Evolutionary conservation across 208 protist genomes (phyloP).

Genomic region (Acanthamoeba royreba): DNA sequence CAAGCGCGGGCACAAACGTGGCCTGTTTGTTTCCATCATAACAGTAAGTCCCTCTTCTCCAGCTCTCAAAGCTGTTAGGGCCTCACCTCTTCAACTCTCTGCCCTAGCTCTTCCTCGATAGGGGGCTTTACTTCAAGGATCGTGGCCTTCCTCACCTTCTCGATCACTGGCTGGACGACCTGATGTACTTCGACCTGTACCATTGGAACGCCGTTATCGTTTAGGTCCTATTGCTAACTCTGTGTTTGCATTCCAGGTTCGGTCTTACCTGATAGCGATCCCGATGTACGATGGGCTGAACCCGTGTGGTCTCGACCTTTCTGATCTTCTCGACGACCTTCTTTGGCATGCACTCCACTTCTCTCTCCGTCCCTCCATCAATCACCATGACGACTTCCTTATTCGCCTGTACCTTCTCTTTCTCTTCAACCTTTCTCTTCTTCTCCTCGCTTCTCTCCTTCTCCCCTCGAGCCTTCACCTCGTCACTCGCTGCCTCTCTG

Average conservation of each 20-base stretch:
- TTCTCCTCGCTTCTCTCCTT: neutral
- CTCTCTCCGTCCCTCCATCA: neutral
- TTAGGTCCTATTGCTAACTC: neutral
- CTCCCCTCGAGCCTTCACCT: no score
- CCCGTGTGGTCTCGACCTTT: neutral
- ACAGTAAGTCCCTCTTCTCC: no score
- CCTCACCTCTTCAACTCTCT: neutral
- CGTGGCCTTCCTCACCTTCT: neutral
- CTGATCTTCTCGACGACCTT: neutral
- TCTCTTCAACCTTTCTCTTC: neutral
- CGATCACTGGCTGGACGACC: neutral
- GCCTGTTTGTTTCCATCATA: neutral
- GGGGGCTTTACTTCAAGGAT: neutral
- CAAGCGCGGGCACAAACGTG: neutral
- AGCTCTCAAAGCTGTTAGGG: no score
- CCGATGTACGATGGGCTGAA: neutral
- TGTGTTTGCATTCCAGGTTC: neutral
- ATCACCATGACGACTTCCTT: neutral
- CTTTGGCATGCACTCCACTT: neutral
- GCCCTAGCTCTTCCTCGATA: neutral
- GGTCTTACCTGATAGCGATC: neutral
- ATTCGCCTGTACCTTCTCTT: neutral
- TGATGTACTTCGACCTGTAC: neutral
- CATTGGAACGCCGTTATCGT: neutral
- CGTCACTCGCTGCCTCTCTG: neutral